Evolutionary conservation across 345 rosid genomes (phyloP).

Genomic region (Linum tenue): DNA sequence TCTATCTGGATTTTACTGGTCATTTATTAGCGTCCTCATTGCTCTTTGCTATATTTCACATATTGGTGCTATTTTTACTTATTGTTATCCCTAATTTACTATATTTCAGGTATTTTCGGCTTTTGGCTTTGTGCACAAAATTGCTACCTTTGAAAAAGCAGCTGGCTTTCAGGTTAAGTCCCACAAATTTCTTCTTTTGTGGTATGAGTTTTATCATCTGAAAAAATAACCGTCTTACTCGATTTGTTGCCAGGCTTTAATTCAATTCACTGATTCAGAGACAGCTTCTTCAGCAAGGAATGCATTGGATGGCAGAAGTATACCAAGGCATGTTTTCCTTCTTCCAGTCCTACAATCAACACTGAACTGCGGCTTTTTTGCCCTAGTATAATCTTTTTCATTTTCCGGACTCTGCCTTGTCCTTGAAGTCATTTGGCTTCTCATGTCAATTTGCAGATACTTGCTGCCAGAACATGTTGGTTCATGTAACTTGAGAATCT

Average conservation of each 20-base stretch:
- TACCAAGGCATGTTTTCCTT: conserved; percentile 48
- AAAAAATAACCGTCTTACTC: conserved; percentile 7
- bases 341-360: not conserved
- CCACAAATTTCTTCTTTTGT: conserved; percentile 10
- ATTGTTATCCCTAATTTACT: conserved; percentile 10
- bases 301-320: conserved; percentile 95
- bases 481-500: conserved; percentile 67
- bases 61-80: conserved; percentile 5
- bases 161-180: conserved; percentile 84
- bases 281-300: conserved; percentile 77
- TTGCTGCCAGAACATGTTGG: conserved; percentile 79
- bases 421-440: not conserved
- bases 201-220: conserved; percentile 5
- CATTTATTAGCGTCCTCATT: conserved; percentile 13
- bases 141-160: conserved; percentile 95
- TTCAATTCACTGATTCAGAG: conserved; percentile 82
- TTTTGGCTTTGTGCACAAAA: conserved; percentile 95
- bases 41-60: not conserved
- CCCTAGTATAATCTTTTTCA: conserved; percentile 4
- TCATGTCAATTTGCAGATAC: conserved; percentile 38
- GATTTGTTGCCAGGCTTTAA: conserved; percentile 56
- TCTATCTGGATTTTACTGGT: conserved; percentile 31
- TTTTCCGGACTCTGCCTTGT: not conserved
- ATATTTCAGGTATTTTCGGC: conserved; percentile 87
- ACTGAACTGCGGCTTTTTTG: not conserved